Evolutionary conservation across 129 eudicot species (phyloP).

Genomic region (Smallanthus sonchifolius): DNA sequence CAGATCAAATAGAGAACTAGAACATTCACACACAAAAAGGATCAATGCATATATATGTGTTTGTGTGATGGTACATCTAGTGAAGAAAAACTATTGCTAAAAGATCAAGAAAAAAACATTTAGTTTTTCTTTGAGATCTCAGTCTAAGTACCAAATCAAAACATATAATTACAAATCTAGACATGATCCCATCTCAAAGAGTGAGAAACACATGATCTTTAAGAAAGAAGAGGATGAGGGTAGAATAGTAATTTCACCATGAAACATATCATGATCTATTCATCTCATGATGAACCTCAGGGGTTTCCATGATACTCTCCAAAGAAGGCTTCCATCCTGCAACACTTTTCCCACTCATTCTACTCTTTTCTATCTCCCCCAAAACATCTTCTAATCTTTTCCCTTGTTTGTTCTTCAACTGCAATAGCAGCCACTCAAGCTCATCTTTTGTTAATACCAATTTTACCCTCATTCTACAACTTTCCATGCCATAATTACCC

Average conservation of each 20-base stretch:
- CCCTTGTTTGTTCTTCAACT: slow-evolving; percentile 41
- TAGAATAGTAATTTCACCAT: slow-evolving; percentile 19
- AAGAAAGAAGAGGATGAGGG: slow-evolving; percentile 17
- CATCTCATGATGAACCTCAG: slow-evolving; percentile 63
- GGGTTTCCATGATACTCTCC: slow-evolving; percentile 69
- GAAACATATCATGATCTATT: slow-evolving; percentile 34
- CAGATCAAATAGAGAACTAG: too few relatives aligned
- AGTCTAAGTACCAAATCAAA: too few relatives aligned
- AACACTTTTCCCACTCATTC: slow-evolving; percentile 33
- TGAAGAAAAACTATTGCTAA: too few relatives aligned
- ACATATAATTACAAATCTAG: slow-evolving; percentile 34
- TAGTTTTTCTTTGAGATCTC: too few relatives aligned
- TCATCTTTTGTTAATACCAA: slow-evolving; percentile 75
- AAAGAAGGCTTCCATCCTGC: slow-evolving; percentile 71
- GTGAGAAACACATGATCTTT: slow-evolving; percentile 6
- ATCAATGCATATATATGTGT: too few relatives aligned
- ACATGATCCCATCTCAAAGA: slow-evolving; percentile 25
- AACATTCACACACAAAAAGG: too few relatives aligned
- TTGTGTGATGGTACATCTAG: too few relatives aligned
- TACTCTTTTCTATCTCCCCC: slow-evolving; percentile 55
- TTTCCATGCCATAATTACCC: slow-evolving; percentile 27
- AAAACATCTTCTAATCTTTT: slow-evolving; percentile 59
- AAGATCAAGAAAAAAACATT: too few relatives aligned
- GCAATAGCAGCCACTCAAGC: slow-evolving; percentile 58
- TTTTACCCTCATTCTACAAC: slow-evolving; percentile 51